Evolutionary conservation across 257 asterid genomes (phyloP).

Genomic region (Nicotiana knightiana): DNA sequence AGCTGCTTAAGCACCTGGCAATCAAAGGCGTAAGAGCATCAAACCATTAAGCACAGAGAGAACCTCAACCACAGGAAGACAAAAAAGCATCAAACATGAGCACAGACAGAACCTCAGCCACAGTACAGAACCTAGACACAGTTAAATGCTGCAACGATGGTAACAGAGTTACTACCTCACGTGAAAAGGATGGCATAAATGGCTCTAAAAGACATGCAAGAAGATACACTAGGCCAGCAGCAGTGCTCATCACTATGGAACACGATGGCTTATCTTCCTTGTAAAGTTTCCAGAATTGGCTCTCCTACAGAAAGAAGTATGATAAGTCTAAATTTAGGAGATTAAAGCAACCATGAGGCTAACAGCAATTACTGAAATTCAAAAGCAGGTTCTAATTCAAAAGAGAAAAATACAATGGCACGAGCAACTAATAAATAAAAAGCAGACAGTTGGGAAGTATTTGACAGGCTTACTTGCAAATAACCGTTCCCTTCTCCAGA

Average conservation of each 20-base stretch:
- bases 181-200: slow-evolving; percentile 79
- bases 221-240: slow-evolving; percentile 73
- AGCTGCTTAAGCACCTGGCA: slow-evolving; percentile 84
- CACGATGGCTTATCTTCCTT: slow-evolving; percentile 68
- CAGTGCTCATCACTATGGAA: slow-evolving; percentile 68
- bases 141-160: not conserved
- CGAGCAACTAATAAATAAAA: not conserved
- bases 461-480: slow-evolving; percentile 55
- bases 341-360: not conserved
- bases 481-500: slow-evolving; percentile 89
- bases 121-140: not conserved
- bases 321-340: not conserved
- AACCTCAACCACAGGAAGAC: not conserved
- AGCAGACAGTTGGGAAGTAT: slow-evolving; percentile 2
- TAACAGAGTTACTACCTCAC: slow-evolving; percentile 43
- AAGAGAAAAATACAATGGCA: not conserved
- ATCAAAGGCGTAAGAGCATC: not conserved
- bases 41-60: not conserved
- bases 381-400: not conserved
- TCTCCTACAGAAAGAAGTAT: slow-evolving; percentile 36
- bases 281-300: slow-evolving; percentile 90
- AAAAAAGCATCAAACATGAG: not conserved
- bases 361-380: not conserved
- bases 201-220: slow-evolving; percentile 88
- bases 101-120: not conserved